Conservation (phyloP, 2,329 filamentous ascomycete genomes). For the Rhexocercosporidium sp. region DNA sequence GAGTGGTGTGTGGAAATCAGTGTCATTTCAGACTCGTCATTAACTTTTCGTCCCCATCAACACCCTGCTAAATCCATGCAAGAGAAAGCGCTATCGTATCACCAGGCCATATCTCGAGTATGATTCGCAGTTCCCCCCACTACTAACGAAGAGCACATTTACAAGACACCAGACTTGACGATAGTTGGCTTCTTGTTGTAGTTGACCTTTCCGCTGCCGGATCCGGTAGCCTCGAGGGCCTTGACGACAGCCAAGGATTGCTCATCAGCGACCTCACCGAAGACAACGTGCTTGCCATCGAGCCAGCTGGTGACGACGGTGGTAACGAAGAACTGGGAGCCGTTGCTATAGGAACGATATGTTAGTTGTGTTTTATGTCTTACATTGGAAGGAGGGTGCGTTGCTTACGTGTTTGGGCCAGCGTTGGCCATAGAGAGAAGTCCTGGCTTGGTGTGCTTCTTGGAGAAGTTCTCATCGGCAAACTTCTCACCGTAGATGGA, state of each 20-base stretch:
- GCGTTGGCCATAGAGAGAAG: constrained; percentile 96
- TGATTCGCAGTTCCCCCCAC: constrained; percentile 15
- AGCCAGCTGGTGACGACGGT: constrained; percentile 90
- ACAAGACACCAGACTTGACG: constrained; percentile 56
- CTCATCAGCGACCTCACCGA: constrained; percentile 68
- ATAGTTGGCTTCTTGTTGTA: constrained; percentile 65
- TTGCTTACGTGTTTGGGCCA: constrained; percentile 84
- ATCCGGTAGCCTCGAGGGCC: constrained; percentile 66
- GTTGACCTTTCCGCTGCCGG: constrained; percentile 58
- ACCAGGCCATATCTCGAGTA: constrained; percentile 14
- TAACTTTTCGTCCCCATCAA: constrained; percentile 34
- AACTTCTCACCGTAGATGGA: constrained; percentile 98
- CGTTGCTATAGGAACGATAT: constrained; percentile 73
- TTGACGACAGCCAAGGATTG: constrained; percentile 57
- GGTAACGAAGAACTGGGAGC: constrained; percentile 97
- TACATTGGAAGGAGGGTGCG: constrained; percentile 63
- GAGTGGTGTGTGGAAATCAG: constrained; percentile 25
- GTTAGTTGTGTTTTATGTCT: constrained; percentile 48
- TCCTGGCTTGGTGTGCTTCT: constrained; percentile 75
- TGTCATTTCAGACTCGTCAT: constrained; percentile 33
- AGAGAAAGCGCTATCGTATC: constrained; percentile 18
- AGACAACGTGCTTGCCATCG: constrained; percentile 84
- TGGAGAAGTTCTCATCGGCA: constrained; percentile 86
- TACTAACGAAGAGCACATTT: constrained; percentile 38
- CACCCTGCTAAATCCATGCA: constrained; percentile 22